These are phyloP conservation scores for Citropsis articulata DNA, from an alignment of 345 rosid genomes.

Conservation along the genomic window DNA sequence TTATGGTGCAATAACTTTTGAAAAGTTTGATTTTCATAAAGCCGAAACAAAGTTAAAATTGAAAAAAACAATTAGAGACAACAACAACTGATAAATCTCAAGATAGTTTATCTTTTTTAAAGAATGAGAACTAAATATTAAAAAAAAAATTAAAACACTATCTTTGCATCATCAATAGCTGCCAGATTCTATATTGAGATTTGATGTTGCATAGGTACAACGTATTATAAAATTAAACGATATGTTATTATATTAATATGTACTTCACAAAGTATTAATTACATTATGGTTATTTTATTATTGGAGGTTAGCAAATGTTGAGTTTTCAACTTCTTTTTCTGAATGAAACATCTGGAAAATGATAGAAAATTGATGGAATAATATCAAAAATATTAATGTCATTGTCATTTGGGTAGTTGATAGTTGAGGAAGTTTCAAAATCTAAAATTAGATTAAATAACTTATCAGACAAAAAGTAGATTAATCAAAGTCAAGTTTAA, in stretches of 20 bases:
- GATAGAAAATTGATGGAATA: not conserved
- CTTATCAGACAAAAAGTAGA: not conserved
- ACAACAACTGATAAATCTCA: not conserved
- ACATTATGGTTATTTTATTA: not conserved
- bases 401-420: not conserved
- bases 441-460: not conserved
- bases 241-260: not conserved
- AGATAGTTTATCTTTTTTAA: too few relatives aligned
- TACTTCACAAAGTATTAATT: not conserved
- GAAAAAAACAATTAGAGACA: too few relatives aligned
- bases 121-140: not conserved
- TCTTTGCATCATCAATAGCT: not conserved
- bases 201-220: not conserved
- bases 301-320: conserved; percentile 6
- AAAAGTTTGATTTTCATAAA: not conserved
- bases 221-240: not conserved
- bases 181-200: not conserved
- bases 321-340: not conserved
- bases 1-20: not conserved
- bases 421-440: not conserved
- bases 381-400: not conserved
- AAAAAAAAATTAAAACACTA: not conserved
- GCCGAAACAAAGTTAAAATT: not conserved
- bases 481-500: not conserved
- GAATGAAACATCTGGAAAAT: not conserved